A percentile compares a stretch with the other conserved stretches of the same genome.
Evolutionary conservation across 441 rosid species (phyloP).

Genomic region (Eugenia klotzschiana): DNA sequence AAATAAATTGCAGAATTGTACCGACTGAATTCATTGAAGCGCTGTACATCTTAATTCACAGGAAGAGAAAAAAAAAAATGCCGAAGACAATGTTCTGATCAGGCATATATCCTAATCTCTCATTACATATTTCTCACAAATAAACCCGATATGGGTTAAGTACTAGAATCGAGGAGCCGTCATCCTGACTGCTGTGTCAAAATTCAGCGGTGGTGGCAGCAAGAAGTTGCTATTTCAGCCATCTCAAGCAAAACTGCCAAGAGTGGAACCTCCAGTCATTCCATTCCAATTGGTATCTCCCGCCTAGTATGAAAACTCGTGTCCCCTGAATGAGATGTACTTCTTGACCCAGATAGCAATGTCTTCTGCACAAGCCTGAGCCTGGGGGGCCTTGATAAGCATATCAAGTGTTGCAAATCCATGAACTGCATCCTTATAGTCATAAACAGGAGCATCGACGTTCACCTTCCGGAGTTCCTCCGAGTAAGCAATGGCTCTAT

Average conservation of each 20-base stretch:
- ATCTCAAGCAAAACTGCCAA: not conserved
- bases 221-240: not conserved
- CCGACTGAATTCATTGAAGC: not conserved
- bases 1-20: not conserved
- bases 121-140: constrained; percentile 25
- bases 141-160: not conserved
- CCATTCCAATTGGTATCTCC: not conserved
- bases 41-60: constrained; percentile 25
- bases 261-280: not conserved
- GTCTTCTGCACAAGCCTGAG: constrained; percentile 85
- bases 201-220: not conserved
- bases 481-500: constrained; percentile 83
- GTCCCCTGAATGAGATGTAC: constrained; percentile 70
- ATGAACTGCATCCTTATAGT: constrained; percentile 88
- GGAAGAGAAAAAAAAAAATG: constrained; percentile 11
- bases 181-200: not conserved
- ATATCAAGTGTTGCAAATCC: constrained; percentile 90
- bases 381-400: constrained; percentile 77
- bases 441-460: constrained; percentile 83
- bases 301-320: constrained; percentile 68
- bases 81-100: constrained; percentile 11
- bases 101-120: constrained; percentile 12
- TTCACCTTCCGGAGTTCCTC: constrained; percentile 80
- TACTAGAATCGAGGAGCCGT: not conserved
- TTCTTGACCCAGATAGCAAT: constrained; percentile 89